phyloP scores from a whole-genome alignment of 495 filamentous ascomycete species.

The Penicillium parvum region DNA sequence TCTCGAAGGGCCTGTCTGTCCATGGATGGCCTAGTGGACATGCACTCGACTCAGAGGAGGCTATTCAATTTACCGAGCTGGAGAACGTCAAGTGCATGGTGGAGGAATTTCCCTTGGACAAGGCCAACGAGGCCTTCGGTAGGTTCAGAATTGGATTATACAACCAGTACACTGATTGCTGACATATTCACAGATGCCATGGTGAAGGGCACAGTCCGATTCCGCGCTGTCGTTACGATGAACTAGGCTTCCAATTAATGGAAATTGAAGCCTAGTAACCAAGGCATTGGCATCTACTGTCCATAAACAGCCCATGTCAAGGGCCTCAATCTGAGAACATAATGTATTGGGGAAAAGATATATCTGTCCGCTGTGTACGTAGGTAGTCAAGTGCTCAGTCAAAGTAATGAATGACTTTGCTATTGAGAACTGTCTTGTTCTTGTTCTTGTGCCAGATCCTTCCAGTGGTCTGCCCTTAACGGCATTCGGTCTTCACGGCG shows the following conservation, averaged over 20 bases:
- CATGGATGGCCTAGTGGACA: conserved; percentile 62
- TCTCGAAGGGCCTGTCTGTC: conserved; percentile 47
- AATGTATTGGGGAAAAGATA: no score
- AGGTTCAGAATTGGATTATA: background rate
- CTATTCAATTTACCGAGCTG: conserved; percentile 55
- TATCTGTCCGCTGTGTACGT: no score
- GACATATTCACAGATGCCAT: conserved; percentile 30
- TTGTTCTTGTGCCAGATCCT: no score
- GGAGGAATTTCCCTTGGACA: conserved; percentile 56
- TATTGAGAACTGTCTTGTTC: no score
- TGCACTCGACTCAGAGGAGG: conserved; percentile 60
- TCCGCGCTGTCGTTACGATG: conserved; percentile 51
- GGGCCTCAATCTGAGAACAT: background rate
- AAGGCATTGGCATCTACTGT: background rate
- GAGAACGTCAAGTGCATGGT: conserved; percentile 59
- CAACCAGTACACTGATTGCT: background rate
- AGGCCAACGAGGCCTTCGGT: conserved; percentile 51
- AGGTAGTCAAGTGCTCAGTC: no score
- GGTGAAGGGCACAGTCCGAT: conserved; percentile 42
- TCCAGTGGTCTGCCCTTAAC: no score
- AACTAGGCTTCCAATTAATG: conserved; percentile 21
- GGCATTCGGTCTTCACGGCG: no score
- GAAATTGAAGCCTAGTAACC: conserved; percentile 5
- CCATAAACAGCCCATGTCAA: background rate
- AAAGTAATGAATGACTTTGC: no score